Conservation (phyloP, 441 rosid genomes). For the Euphorbia celastroides region DNA sequence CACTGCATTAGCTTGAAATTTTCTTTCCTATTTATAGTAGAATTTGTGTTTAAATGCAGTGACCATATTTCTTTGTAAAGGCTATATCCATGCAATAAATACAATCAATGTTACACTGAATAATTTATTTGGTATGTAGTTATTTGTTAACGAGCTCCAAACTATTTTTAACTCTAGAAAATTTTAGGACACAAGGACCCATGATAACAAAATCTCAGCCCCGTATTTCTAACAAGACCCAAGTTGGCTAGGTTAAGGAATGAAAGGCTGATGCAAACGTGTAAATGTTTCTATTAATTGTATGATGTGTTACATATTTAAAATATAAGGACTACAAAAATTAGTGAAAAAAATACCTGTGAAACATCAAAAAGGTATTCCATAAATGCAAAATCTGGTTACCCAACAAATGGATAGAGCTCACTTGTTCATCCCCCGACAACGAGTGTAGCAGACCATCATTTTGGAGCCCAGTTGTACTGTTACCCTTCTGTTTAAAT, state of each 20-base stretch:
- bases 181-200: too few relatives aligned
- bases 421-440: conserved; percentile 45
- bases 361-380: conserved; percentile 68
- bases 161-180: too few relatives aligned
- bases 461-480: conserved; percentile 28
- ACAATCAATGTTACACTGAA: too few relatives aligned
- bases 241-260: background rate
- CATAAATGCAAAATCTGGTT: conserved; percentile 61
- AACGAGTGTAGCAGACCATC: conserved; percentile 38
- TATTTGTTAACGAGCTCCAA: too few relatives aligned
- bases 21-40: too few relatives aligned
- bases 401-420: conserved; percentile 48
- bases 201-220: too few relatives aligned
- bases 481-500: conserved; percentile 41
- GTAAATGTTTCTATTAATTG: background rate
- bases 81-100: too few relatives aligned
- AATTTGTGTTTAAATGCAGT: too few relatives aligned
- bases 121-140: too few relatives aligned
- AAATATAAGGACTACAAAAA: background rate
- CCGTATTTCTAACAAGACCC: too few relatives aligned
- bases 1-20: too few relatives aligned
- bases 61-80: too few relatives aligned
- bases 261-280: background rate
- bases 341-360: conserved; percentile 43
- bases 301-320: background rate